Evolutionary conservation across 2,329 filamentous ascomycete species (phyloP).

Genomic region (Cordyceps javanica): DNA sequence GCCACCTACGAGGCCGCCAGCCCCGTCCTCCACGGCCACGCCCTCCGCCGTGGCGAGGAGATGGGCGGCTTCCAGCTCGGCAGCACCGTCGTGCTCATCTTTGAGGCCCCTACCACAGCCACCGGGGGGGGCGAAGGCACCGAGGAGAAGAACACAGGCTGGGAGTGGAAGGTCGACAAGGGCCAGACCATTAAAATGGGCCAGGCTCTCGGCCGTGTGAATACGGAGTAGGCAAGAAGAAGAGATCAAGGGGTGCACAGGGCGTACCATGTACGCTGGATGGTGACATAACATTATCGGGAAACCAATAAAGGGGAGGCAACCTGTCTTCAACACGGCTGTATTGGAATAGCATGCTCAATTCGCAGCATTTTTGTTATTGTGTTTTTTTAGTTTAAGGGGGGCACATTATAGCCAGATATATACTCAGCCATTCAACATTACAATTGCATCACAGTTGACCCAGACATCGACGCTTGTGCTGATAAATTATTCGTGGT

Average conservation of each 20-base stretch:
- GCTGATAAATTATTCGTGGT: background rate
- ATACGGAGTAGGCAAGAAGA: conserved; percentile 45
- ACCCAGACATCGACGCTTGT: no score
- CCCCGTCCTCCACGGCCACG: conserved; percentile 71
- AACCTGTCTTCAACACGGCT: no score
- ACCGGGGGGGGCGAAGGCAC: conserved; percentile 47
- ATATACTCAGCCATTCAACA: no score
- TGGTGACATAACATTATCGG: background rate
- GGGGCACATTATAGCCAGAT: no score
- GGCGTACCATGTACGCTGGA: background rate
- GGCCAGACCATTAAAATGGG: conserved; percentile 88
- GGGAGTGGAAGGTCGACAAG: conserved; percentile 80
- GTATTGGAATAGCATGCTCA: no score
- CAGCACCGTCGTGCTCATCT: conserved; percentile 90
- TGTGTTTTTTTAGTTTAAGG: background rate
- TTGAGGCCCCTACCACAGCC: conserved; percentile 71
- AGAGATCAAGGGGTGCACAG: no score
- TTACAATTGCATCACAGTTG: no score
- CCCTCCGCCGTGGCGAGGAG: conserved; percentile 81
- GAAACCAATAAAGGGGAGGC: no score
- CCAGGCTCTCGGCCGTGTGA: conserved; percentile 72
- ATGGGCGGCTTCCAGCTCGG: conserved; percentile 98
- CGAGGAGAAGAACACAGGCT: conserved; percentile 59
- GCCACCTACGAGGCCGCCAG: conserved; percentile 81
- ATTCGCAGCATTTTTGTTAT: background rate